These are phyloP conservation scores for Dichomitus squalens DNA, from an alignment of 1,284 basidiomycete species.

Conservation along the genomic window DNA sequence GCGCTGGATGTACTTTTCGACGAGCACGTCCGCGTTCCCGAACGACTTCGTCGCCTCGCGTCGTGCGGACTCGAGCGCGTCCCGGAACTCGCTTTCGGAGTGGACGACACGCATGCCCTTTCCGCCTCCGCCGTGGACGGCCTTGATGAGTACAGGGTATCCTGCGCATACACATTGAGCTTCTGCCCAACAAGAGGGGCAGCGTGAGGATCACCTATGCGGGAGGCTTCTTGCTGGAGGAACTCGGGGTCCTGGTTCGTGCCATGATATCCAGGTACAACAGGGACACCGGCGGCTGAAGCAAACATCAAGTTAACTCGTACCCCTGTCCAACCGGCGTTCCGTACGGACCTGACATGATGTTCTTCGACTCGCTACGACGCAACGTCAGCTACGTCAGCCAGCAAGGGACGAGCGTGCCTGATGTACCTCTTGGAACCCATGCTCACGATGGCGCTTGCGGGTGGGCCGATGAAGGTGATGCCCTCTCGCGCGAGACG, in stretches of 20 bases:
- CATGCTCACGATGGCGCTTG: slow-evolving; percentile 92
- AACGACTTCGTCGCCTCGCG: slow-evolving; percentile 88
- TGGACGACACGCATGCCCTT: slow-evolving; percentile 95
- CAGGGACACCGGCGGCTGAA: slow-evolving; percentile 90
- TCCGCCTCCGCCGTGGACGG: slow-evolving; percentile 95
- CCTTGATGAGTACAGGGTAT: slow-evolving; percentile 94
- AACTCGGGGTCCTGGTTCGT: slow-evolving; percentile 68
- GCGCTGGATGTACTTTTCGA: slow-evolving; percentile 85
- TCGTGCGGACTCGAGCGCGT: slow-evolving; percentile 82
- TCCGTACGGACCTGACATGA: slow-evolving; percentile 73
- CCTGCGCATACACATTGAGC: slow-evolving; percentile 38
- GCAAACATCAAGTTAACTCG: not conserved
- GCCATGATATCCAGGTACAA: slow-evolving; percentile 91
- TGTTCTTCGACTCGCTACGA: slow-evolving; percentile 80
- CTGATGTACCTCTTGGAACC: slow-evolving; percentile 77
- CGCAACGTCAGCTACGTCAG: not conserved
- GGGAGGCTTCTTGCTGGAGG: slow-evolving; percentile 67
- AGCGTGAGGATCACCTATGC: slow-evolving; percentile 56
- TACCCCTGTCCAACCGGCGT: not conserved
- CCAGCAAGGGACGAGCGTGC: too few species aligned
- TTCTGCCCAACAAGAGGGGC: not conserved
- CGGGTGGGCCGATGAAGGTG: slow-evolving; percentile 94
- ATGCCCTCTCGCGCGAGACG: slow-evolving; percentile 87
- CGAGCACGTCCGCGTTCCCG: slow-evolving; percentile 82
- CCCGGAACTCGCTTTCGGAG: slow-evolving; percentile 64